A percentile compares a stretch with the other conserved stretches of the same genome.
These are phyloP conservation scores for Trichoderma semiorbis DNA, from an alignment of 2,329 filamentous ascomycete genomes.

Conservation along the genomic window DNA sequence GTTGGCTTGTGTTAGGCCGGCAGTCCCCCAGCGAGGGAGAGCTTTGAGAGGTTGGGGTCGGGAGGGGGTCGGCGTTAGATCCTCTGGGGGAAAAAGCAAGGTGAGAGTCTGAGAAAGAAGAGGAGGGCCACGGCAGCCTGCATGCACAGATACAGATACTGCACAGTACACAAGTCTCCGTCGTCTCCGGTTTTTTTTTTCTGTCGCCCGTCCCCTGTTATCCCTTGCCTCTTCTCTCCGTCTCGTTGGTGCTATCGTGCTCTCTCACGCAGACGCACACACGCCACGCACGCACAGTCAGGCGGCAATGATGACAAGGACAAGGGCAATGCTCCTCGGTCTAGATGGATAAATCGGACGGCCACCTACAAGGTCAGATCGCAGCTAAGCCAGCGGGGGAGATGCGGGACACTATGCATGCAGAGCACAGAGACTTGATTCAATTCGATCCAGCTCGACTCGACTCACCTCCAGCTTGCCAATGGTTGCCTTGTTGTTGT, in stretches of 20 bases:
- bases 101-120: background rate
- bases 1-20: constrained; percentile 8
- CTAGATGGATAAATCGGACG: constrained; percentile 6
- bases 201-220: background rate
- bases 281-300: background rate
- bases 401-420: constrained; percentile 10
- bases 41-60: background rate
- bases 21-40: constrained; percentile 2
- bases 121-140: constrained; percentile 6
- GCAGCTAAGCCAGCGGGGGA: constrained; percentile 7
- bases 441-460: background rate
- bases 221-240: background rate
- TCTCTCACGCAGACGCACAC: background rate
- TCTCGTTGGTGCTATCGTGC: background rate
- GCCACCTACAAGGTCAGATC: constrained; percentile 12
- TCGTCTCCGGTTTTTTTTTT: background rate
- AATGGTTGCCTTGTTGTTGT: background rate
- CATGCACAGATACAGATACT: constrained; percentile 2
- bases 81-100: background rate
- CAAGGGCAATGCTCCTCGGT: constrained; percentile 4
- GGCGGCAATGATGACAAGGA: constrained; percentile 12
- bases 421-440: constrained; percentile 5
- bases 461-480: background rate
- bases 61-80: constrained; percentile 6
- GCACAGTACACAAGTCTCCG: background rate